Base-by-base conservation (phyloP, 805 yeast species). In the Kluyveromyces lactis region DNA sequence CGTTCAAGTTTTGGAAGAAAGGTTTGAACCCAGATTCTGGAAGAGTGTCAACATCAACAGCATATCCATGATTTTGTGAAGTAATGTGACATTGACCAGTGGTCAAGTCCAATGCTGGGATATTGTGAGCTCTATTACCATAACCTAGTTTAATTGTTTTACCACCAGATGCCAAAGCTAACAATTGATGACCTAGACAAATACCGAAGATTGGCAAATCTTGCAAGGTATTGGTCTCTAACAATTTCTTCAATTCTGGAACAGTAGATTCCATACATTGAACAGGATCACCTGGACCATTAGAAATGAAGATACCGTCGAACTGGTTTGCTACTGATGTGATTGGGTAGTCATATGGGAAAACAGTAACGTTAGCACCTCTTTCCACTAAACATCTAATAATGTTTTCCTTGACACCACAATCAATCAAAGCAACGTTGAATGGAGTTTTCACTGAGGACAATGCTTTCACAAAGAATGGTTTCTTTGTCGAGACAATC, bases 91-190 rank as follows among this genome's bases (percentile, higher is more conserved):
- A 90, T 60, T 83, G 81, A 42, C 97, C 97, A 24, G 95, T 83
- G 39, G 79, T 69, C 53, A 89, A 64, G 62, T 90, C 95, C 60
- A 89, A 73, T 11, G 95, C 94, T 42, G 99, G 98, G 48, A 94
- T 94, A 63, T 92, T 92, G 68, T 94, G 98, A 19, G 97, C 99
- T 68, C 98, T 82, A 74, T 92, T 92, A 67, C 99, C 99, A 62
- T 89, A 92, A 66, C 86, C 89, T 74, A 92, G 72, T 67, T 94
- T 92, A 56, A 81, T 62, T 35, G 98, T 92, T 56, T 79, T 79
- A 24, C 95, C 97, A 42, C 97, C 98, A 12, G 87, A 74, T 11
- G 98, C 98, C 47, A 90, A 73, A 8, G 97, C 96, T 50, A 92
- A 73, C 53, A 92, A 73, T 69, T 94, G 99, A 68, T 92, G 98